Conservation (phyloP, 768 basidiomycete genomes). For the Trametes cinnabarina region DNA sequence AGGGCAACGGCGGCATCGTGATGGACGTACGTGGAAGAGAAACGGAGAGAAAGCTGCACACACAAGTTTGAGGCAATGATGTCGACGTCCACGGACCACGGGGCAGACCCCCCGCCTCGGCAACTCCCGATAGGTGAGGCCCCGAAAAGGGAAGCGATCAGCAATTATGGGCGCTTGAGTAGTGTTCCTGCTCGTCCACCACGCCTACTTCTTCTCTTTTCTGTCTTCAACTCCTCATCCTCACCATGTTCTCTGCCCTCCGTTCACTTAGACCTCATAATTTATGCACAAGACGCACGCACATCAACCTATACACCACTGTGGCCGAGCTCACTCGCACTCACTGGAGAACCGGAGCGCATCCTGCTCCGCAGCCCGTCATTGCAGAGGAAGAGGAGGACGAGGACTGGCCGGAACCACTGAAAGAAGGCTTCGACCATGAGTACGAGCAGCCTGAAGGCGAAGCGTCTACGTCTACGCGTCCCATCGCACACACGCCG, state of each 20-base stretch:
- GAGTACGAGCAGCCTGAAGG: constrained; percentile 1
- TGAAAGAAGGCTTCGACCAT: background rate
- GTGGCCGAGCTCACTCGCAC: constrained; percentile 22
- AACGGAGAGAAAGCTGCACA: background rate
- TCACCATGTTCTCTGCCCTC: constrained; percentile 3
- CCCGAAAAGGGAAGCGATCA: background rate
- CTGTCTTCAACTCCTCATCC: background rate
- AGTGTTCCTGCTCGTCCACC: background rate
- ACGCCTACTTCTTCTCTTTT: background rate
- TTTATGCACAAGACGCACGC: constrained; percentile 11
- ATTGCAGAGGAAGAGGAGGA: constrained; percentile 12
- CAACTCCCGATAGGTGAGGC: background rate
- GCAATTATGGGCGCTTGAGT: background rate
- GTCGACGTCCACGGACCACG: background rate
- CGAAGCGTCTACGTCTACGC: constrained; percentile 4
- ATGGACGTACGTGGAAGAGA: background rate
- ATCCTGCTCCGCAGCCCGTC: constrained; percentile 24
- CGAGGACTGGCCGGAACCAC: constrained; percentile 10
- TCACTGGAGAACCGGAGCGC: constrained; percentile 25
- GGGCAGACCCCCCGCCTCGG: background rate
- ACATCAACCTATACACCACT: constrained; percentile 24
- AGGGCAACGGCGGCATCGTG: constrained; percentile 64
- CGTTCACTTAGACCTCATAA: background rate
- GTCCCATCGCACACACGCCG: constrained; percentile 2
- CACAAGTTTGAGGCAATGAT: background rate